Percentiles rank a stretch among this genome's conserved stretches.
Evolutionary conservation across 257 asterid species (phyloP).

Genomic region (Osmanthus fragrans): DNA sequence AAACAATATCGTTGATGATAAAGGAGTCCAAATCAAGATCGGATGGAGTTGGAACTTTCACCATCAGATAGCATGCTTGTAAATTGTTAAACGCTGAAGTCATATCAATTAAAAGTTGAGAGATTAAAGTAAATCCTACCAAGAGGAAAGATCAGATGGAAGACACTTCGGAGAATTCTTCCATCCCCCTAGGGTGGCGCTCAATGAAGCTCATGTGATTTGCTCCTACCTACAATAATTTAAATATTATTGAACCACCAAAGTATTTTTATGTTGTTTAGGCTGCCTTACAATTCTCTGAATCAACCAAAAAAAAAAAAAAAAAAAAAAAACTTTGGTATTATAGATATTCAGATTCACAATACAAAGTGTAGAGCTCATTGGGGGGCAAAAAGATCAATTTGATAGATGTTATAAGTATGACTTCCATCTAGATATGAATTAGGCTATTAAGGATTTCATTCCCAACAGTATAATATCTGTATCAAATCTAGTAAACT

Average conservation of each 20-base stretch:
- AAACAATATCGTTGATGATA: not conserved
- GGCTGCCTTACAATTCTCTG: not conserved
- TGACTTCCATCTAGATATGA: no score
- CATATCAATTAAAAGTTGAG: not conserved
- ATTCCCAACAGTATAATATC: no score
- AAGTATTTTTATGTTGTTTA: not conserved
- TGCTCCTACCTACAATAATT: not conserved
- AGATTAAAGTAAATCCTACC: not conserved
- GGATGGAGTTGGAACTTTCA: not conserved
- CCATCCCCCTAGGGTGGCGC: no score
- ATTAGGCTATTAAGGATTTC: no score
- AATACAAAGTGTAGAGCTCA: not conserved
- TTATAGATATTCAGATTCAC: not conserved
- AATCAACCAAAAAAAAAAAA: not conserved
- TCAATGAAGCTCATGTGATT: not conserved
- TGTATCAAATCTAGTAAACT: no score
- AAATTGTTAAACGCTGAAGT: not conserved
- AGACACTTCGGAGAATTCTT: no score
- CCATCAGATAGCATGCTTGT: no score
- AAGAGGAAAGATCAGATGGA: not conserved
- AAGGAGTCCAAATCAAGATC: not conserved
- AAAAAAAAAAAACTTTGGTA: no score
- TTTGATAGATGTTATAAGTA: not conserved
- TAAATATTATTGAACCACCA: not conserved
- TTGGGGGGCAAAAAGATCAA: not conserved